Evolutionary conservation across 257 asterid species (phyloP).

Genomic region (Fraxinus pennsylvanica): DNA sequence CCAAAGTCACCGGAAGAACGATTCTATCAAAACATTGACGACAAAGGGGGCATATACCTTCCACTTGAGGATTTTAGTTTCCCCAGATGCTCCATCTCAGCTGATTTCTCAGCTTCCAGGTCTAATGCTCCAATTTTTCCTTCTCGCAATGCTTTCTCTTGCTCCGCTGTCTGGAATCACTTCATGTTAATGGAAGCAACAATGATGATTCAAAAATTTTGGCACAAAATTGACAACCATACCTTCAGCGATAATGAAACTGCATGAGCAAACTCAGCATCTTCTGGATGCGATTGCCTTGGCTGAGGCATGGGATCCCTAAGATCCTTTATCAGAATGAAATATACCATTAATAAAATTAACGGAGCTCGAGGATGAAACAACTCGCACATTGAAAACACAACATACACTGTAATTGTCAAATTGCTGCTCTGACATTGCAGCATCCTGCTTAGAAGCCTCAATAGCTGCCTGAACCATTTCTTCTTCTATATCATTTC

Average conservation of each 20-base stretch:
- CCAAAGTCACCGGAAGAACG: background rate
- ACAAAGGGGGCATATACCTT: constrained; percentile 52
- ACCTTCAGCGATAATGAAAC: constrained; percentile 86
- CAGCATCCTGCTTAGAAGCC: constrained; percentile 88
- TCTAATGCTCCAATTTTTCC: constrained; percentile 49
- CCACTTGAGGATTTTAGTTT: constrained; percentile 48
- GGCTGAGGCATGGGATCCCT: constrained; percentile 45
- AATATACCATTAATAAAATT: constrained; percentile 15
- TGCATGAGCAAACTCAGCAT: constrained; percentile 62
- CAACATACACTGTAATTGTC: constrained; percentile 50
- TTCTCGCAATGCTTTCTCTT: constrained; percentile 55
- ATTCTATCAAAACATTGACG: background rate
- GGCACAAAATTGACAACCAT: constrained; percentile 10
- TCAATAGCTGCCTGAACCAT: constrained; percentile 98
- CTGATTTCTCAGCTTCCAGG: constrained; percentile 39
- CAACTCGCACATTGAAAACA: constrained; percentile 11
- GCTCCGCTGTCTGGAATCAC: constrained; percentile 73
- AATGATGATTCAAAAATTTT: constrained; percentile 9
- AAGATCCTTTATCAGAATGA: constrained; percentile 50
- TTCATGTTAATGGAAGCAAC: constrained; percentile 34
- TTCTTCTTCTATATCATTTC: constrained; percentile 91
- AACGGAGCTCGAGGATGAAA: constrained; percentile 17
- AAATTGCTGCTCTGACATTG: constrained; percentile 45
- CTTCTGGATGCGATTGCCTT: constrained; percentile 51
- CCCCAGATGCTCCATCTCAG: constrained; percentile 46